phyloP scores from a whole-genome alignment of 2,329 filamentous ascomycete species.

The Beauveria pseudobassiana region DNA sequence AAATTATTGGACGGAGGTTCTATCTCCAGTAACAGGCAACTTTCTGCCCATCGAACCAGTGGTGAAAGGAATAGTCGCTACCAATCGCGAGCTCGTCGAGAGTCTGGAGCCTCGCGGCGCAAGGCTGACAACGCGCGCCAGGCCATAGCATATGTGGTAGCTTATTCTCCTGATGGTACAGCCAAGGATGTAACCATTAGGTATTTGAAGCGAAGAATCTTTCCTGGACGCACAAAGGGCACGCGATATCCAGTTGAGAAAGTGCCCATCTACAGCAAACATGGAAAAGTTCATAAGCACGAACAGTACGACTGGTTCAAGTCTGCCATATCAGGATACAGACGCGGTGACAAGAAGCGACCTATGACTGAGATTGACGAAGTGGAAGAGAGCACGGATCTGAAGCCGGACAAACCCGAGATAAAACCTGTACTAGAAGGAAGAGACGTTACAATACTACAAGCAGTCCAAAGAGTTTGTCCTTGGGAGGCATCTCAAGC shows the following conservation, averaged over 20 bases:
- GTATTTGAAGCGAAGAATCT: constrained; percentile 73
- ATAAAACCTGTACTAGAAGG: constrained; percentile 67
- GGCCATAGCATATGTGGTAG: constrained; percentile 82
- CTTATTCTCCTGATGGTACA: constrained; percentile 73
- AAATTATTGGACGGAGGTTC: constrained; percentile 87
- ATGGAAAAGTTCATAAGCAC: constrained; percentile 69
- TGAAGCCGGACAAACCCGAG: constrained; percentile 64
- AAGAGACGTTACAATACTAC: constrained; percentile 80
- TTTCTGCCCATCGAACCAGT: constrained; percentile 74
- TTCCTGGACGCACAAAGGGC: constrained; percentile 87
- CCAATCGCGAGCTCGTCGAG: constrained; percentile 63
- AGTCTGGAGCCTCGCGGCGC: constrained; percentile 75
- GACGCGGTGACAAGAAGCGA: constrained; percentile 36
- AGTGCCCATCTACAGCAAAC: constrained; percentile 67
- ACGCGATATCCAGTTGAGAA: constrained; percentile 72
- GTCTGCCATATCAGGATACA: constrained; percentile 67
- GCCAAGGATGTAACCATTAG: constrained; percentile 92
- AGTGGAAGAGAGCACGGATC: constrained; percentile 68
- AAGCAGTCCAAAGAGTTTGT: constrained; percentile 81
- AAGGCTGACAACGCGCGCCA: constrained; percentile 79
- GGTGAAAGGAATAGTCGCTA: constrained; percentile 61
- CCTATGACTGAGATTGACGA: constrained; percentile 67
- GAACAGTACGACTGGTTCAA: constrained; percentile 87
- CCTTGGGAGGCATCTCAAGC: constrained; percentile 75
- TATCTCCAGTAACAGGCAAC: constrained; percentile 73